Evolutionary conservation across 768 basidiomycete genomes (phyloP).

Genomic region (Auricularia sp.): DNA sequence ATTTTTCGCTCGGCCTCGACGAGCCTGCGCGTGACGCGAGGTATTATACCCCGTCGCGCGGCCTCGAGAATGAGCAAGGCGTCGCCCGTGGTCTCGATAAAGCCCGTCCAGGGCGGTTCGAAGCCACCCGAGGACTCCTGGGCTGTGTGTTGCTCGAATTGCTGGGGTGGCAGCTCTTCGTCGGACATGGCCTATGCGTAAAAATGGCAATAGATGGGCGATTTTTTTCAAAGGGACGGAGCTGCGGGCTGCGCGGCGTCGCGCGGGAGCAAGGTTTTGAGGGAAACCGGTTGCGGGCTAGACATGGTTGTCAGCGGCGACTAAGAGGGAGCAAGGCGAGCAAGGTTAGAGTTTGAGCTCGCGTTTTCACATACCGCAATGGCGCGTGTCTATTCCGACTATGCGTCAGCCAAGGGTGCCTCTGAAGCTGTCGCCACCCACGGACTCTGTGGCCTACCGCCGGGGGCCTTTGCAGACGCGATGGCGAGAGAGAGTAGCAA

Average conservation of each 20-base stretch:
- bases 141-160: neutral
- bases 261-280: too few species aligned
- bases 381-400: conserved; percentile 18
- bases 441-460: too few species aligned
- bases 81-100: conserved; percentile 92
- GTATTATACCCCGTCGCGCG: conserved; percentile 80
- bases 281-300: too few species aligned
- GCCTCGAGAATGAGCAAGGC: conserved; percentile 96
- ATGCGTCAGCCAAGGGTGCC: conserved; percentile 58
- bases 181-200: neutral
- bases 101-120: conserved; percentile 87
- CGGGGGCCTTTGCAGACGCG: too few species aligned
- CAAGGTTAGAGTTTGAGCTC: neutral
- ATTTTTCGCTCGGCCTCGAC: conserved; percentile 88
- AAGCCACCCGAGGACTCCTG: conserved; percentile 4
- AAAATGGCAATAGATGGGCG: neutral
- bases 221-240: neutral
- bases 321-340: neutral
- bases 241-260: neutral
- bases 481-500: too few species aligned
- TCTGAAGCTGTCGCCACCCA: conserved; percentile 23
- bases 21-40: conserved; percentile 82
- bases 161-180: neutral
- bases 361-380: neutral
- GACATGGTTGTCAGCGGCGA: too few species aligned